Base-by-base conservation (phyloP, 2,329 filamentous ascomycete genomes). In the Trichoderma breve region DNA sequence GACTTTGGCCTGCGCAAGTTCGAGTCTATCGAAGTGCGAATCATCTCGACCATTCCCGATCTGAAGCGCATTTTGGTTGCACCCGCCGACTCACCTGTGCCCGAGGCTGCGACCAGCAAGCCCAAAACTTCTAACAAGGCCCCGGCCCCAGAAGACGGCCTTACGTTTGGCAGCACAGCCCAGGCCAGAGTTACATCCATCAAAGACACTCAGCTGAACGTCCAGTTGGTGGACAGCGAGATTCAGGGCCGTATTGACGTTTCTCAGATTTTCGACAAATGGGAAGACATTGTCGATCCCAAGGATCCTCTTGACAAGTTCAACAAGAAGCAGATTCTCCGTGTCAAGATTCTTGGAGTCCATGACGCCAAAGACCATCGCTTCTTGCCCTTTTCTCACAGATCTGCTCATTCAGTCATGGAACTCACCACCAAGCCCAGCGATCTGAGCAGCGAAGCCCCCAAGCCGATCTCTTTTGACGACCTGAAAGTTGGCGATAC, bases 201-300 rank as follows among this genome's bases (percentile, higher is more conserved):
- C 78, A 97, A 97, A 81, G 91, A 91, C 63, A 98, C 95, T 0
- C 96, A 99, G 80, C 85, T 98, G 70, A 98, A 98, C 76, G 94
- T 99, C 6, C 89, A 93, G 75, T 86, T 98, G 65, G 92, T 93
- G 57, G 93, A 97, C 78, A 80, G 74, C 43, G 76, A 82, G 18
- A 86, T 97, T 9, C 93, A 97, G 79, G 96, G 95, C n/a, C 93
- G 96, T 21, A 91, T 99, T 73, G 95, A 98, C 78, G 89, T 96
- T 6, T 97, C 96, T 1, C 94, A 98, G 80, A 83, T 95, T 14
- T 99, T 97, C 79, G 93, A 98, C 80, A 86, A 86, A 12, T 98
- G 92, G 91, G 92, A 97, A 61, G 91, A 95, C 57, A 96, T 99
- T 77, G 86, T 89, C 71, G 90, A 98, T 78, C 88, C 91, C 72